Conservation (phyloP, 805 yeast genomes). For the Naumovozyma baii region DNA sequence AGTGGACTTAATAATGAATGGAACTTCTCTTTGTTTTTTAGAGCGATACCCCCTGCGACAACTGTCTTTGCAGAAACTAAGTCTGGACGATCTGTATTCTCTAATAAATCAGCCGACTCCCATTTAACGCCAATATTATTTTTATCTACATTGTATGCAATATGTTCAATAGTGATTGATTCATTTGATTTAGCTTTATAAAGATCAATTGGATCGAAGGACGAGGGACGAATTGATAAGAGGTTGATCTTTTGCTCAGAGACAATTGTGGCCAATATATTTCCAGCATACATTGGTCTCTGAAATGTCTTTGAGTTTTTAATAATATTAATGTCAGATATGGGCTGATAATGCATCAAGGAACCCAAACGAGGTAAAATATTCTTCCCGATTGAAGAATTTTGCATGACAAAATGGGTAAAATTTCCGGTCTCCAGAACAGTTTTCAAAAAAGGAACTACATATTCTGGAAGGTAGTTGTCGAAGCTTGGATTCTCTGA, state of each 20-base stretch:
- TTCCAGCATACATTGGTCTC: constrained; percentile 95
- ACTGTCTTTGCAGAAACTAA: constrained; percentile 72
- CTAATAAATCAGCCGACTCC: constrained; percentile 62
- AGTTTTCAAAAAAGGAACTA: constrained; percentile 55
- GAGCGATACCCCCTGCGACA: constrained; percentile 90
- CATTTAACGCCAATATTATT: constrained; percentile 29
- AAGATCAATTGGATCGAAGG: constrained; percentile 36
- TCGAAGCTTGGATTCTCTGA: constrained; percentile 47
- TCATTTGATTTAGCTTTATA: not conserved
- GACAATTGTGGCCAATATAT: constrained; percentile 75
- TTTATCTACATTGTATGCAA: not conserved
- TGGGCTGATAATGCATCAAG: constrained; percentile 73
- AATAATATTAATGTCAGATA: constrained; percentile 70
- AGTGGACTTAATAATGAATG: constrained; percentile 69
- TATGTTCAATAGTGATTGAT: not conserved
- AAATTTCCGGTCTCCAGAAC: constrained; percentile 23
- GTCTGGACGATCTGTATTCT: constrained; percentile 75
- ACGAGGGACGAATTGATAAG: constrained; percentile 75
- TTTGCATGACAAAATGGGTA: constrained; percentile 70
- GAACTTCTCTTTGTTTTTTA: constrained; percentile 81
- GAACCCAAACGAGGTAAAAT: constrained; percentile 84
- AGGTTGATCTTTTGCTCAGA: constrained; percentile 56
- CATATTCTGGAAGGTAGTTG: constrained; percentile 69
- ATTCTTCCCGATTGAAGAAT: constrained; percentile 82
- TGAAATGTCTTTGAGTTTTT: constrained; percentile 62